These are phyloP conservation scores for Ophiorrhiza pumila DNA, from an alignment of 257 asterid genomes.

Conservation along the genomic window DNA sequence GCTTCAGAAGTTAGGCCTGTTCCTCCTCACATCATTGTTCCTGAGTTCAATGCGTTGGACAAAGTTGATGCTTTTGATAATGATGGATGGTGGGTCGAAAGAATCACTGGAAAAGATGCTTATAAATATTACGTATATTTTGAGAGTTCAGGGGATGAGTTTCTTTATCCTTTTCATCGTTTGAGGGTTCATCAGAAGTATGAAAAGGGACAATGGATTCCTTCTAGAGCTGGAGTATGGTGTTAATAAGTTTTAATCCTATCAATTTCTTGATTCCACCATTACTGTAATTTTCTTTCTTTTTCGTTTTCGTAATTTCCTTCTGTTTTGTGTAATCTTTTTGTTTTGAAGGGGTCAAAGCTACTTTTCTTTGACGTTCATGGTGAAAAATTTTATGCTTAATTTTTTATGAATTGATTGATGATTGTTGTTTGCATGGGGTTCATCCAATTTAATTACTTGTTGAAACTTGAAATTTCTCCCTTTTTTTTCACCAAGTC, in stretches of 20 bases:
- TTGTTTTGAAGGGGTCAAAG: too few relatives aligned
- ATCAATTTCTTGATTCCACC: not conserved
- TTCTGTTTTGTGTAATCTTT: too few relatives aligned
- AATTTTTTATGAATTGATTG: too few relatives aligned
- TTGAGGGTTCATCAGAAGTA: conserved; percentile 22
- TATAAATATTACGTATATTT: conserved; percentile 15
- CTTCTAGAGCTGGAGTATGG: conserved; percentile 3
- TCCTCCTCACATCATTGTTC: conserved; percentile 2
- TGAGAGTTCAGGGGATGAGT: conserved; percentile 18
- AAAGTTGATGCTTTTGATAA: conserved; percentile 17
- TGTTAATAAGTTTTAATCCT: not conserved
- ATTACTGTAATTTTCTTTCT: too few relatives aligned
- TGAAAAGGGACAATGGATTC: conserved; percentile 14
- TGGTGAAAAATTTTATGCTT: too few relatives aligned
- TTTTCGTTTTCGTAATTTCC: too few relatives aligned
- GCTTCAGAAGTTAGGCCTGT: conserved; percentile 12
- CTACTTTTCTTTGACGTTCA: too few relatives aligned
- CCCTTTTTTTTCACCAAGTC: too few relatives aligned
- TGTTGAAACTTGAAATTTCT: too few relatives aligned
- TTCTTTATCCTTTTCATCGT: not conserved
- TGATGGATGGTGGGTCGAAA: conserved; percentile 30
- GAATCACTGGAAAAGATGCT: conserved; percentile 1
- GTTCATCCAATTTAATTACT: too few relatives aligned
- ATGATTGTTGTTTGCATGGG: too few relatives aligned
- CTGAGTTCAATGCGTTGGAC: conserved; percentile 4